phyloP scores from a whole-genome alignment of 768 basidiomycete genomes.

The Omphalotus guepiniiformis region DNA sequence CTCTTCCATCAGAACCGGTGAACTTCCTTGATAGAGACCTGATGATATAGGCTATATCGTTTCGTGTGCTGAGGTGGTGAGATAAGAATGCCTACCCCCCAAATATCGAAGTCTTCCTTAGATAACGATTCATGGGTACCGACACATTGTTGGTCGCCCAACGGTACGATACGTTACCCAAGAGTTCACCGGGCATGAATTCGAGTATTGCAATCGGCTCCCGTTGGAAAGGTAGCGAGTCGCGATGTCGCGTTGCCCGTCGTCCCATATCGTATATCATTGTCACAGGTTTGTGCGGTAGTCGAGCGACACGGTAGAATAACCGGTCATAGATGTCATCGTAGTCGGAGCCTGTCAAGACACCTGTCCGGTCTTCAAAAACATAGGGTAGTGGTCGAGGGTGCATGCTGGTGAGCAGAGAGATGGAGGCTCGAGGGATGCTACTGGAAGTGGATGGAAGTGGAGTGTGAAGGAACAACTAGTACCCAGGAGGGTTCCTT shows the following conservation, averaged over 20 bases:
- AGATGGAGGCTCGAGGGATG: no score
- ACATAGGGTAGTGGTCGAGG: conserved; percentile 42
- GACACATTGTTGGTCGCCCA: conserved; percentile 35
- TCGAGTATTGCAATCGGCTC: conserved; percentile 56
- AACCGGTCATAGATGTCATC: conserved; percentile 77
- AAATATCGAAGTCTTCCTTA: conserved; percentile 60
- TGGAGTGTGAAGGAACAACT: no score
- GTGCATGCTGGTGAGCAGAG: no score
- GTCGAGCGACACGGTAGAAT: conserved; percentile 58
- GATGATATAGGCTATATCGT: neutral
- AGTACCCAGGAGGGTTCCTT: no score
- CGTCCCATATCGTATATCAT: conserved; percentile 65
- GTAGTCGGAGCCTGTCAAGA: conserved; percentile 53
- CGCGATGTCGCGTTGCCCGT: conserved; percentile 57
- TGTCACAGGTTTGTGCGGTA: conserved; percentile 37
- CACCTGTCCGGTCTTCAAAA: conserved; percentile 67
- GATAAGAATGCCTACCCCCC: conserved; percentile 46
- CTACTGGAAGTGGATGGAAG: no score
- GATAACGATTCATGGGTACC: conserved; percentile 60
- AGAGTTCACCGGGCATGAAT: conserved; percentile 50
- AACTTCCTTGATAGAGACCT: conserved; percentile 72
- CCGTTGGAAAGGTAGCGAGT: conserved; percentile 46
- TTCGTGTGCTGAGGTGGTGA: no score
- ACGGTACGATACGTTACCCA: conserved; percentile 57
- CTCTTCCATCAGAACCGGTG: conserved; percentile 59